These are phyloP conservation scores for Emericellopsis terricola DNA, from an alignment of 495 filamentous ascomycete genomes.

Conservation along the genomic window DNA sequence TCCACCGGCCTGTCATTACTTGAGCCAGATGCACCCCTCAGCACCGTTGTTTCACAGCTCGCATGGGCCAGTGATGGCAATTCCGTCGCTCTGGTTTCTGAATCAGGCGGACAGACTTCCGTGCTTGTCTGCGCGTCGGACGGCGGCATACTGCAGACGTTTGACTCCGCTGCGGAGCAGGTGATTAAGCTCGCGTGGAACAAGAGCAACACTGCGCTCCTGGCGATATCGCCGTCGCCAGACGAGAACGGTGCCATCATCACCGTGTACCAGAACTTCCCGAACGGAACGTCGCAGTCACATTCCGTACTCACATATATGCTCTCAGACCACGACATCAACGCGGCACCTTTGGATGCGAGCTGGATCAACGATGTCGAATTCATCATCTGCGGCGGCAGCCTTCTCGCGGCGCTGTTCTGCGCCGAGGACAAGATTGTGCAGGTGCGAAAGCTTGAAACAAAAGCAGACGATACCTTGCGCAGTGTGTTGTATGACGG, in stretches of 20 bases:
- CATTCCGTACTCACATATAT: too few relatives aligned
- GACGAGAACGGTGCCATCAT: conserved; percentile 27
- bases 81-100: conserved; percentile 51
- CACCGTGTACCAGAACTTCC: conserved; percentile 31
- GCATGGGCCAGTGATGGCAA: conserved; percentile 54
- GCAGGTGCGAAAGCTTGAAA: conserved; percentile 19
- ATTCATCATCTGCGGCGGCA: conserved; percentile 40
- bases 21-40: conserved; percentile 25
- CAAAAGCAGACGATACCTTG: conserved; percentile 21
- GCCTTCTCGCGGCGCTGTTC: conserved; percentile 23
- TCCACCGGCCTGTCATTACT: conserved; percentile 25
- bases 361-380: conserved; percentile 39
- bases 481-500: conserved; percentile 29
- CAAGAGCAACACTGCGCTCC: conserved; percentile 28
- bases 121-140: conserved; percentile 50
- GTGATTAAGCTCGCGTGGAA: conserved; percentile 45
- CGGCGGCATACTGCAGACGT: conserved; percentile 28
- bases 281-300: too few relatives aligned
- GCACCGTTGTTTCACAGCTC: conserved; percentile 38
- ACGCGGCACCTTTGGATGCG: conserved; percentile 32
- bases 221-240: conserved; percentile 30
- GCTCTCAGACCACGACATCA: conserved; percentile 26
- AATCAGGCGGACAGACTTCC: conserved; percentile 38
- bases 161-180: conserved; percentile 29
- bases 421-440: conserved; percentile 20